Base-by-base conservation (phyloP, 208 protist genomes). In the Crithidia fasciculata region DNA sequence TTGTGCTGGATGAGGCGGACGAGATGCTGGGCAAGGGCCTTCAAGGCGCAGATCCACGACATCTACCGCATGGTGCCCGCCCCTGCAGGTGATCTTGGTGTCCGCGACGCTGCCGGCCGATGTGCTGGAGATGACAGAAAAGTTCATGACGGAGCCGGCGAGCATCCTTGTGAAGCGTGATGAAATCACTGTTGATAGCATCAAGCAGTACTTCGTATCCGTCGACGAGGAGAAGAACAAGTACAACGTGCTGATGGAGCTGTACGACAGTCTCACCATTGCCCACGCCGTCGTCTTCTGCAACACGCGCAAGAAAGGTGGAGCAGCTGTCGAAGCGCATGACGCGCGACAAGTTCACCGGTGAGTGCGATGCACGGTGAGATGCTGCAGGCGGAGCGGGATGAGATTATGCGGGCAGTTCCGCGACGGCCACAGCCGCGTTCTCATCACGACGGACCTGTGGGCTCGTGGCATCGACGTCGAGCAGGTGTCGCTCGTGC, bases 401-500 rank as follows among this genome's bases (percentile, higher is more conserved):
- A 99, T 69, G 86, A 90, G 62, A 99, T 99, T 77, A 99, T 99
- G 97, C 79, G 90, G n/a, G 10, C 94, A 98, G 65, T 99, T 99
- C 86, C 83, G 99, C 58, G 87, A 95, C 9, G 98, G 98, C 10
- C 92, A 98, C 72, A 91, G 86, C 15, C 95, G 98, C 53, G 98
- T 99, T 16, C 90, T 99, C n/a, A 99, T 99, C 74, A 98, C 99
- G 15, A 99, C 99, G 1, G 98, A 99, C 80, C 55, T 99, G 8
- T 97, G 90, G 89, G 87, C 97, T n/a, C 83, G 97, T 36, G 96
- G 96, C 49, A 97, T 98, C 69, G 98, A 99, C 78, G 97, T 99
- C n/a, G 93, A 98, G 83, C 95, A 98, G 75, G 90, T 99, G 9
- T 98, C 95, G 5, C 91, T 99, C 16, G 98, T 99, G 52, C 91